Percentiles rank a stretch among this genome's conserved stretches.
Conservation (phyloP, 345 rosid species). For the Clausena lansium region DNA sequence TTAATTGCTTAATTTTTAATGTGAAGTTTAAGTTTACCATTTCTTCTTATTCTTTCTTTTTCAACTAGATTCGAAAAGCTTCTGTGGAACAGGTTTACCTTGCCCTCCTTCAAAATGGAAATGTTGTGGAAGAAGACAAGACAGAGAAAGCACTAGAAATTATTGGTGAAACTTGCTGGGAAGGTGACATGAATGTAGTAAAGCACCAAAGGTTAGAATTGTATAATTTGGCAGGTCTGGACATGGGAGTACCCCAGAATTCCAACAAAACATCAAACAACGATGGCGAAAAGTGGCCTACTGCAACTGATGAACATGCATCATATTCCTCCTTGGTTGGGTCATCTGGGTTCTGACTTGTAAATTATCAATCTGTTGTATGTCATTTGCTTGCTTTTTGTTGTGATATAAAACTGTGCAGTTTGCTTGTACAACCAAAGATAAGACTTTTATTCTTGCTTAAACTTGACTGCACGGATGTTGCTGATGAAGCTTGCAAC, state of each 20-base stretch:
- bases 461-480: too few relatives aligned
- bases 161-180: conserved; percentile 70
- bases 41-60: not conserved
- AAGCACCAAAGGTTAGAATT: conserved; percentile 50
- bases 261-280: conserved; percentile 24
- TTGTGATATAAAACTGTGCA: too few relatives aligned
- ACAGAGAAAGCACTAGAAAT: conserved; percentile 61
- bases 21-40: not conserved
- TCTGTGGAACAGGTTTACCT: conserved; percentile 76
- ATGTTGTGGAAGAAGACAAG: conserved; percentile 56
- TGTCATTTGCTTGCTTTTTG: not conserved
- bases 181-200: conserved; percentile 56
- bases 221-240: conserved; percentile 61
- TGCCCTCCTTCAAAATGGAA: conserved; percentile 62
- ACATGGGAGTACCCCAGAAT: conserved; percentile 27
- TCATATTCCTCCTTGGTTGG: conserved; percentile 82
- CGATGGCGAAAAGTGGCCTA: conserved; percentile 17
- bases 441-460: too few relatives aligned
- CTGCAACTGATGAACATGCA: conserved; percentile 71
- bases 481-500: too few relatives aligned
- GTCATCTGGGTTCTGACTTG: conserved; percentile 67
- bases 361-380: not conserved
- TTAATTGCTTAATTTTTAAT: not conserved
- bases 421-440: too few relatives aligned
- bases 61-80: conserved; percentile 69